Evolutionary conservation across 306 rosid species (phyloP).

Genomic region (Castanea crenata): DNA sequence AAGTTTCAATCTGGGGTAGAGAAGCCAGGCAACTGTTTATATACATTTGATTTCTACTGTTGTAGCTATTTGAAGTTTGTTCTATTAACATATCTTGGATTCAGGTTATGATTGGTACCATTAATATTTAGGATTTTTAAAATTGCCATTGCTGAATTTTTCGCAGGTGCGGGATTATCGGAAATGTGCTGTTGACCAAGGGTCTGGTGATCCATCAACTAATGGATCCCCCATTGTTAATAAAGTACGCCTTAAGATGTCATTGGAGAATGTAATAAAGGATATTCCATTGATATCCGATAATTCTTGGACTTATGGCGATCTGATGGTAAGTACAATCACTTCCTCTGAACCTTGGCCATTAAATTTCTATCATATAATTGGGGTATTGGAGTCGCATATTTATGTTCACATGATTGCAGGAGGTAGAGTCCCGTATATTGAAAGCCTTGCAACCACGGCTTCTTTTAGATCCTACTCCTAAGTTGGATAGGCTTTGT

Average conservation of each 20-base stretch:
- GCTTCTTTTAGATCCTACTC: conserved; percentile 82
- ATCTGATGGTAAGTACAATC: conserved; percentile 74
- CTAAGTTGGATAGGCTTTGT: conserved; percentile 75
- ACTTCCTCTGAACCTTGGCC: conserved; percentile 16
- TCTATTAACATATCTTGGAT: not conserved
- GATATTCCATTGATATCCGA: conserved; percentile 84
- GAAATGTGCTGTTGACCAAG: conserved; percentile 59
- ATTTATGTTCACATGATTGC: conserved; percentile 22
- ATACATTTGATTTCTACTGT: not conserved
- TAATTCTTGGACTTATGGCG: conserved; percentile 95
- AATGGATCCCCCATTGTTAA: conserved; percentile 56
- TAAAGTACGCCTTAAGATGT: conserved; percentile 79
- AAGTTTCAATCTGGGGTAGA: not conserved
- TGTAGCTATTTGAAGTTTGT: not conserved
- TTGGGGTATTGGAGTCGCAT: conserved; percentile 23
- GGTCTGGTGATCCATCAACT: conserved; percentile 39
- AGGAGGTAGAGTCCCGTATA: conserved; percentile 91
- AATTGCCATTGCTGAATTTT: conserved; percentile 7
- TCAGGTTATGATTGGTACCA: not conserved
- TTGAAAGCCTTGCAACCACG: conserved; percentile 84
- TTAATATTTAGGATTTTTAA: not conserved
- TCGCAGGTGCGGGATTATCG: conserved; percentile 87
- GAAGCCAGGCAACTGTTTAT: not conserved
- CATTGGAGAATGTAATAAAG: conserved; percentile 94
- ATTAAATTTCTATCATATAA: conserved; percentile 22